Conservation (phyloP, 208 protist genomes). For the Leishmania martiniquensis region DNA sequence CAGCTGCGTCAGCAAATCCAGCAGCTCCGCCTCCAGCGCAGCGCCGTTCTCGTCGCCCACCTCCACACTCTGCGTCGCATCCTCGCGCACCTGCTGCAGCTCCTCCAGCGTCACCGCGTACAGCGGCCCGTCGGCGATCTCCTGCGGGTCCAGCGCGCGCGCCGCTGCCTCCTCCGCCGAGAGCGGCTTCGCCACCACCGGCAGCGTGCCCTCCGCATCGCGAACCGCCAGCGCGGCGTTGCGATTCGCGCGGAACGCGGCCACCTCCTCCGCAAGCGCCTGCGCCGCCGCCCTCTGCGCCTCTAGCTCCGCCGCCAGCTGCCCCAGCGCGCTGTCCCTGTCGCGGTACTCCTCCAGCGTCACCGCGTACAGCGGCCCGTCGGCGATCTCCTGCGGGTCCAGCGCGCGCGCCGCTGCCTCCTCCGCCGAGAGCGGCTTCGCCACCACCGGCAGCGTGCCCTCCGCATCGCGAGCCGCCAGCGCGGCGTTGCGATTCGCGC, state of each 20-base stretch:
- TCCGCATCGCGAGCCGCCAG: conserved; percentile 28
- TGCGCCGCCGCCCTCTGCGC: conserved; percentile 14
- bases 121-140: conserved; percentile 13
- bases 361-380: neutral
- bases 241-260: neutral
- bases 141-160: conserved; percentile 9
- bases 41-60: conserved; percentile 5
- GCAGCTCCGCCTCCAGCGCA: conserved; percentile 19
- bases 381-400: neutral
- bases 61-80: conserved; percentile 4
- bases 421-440: conserved; percentile 2
- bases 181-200: conserved; percentile 6
- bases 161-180: neutral
- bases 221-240: conserved; percentile 13
- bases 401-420: neutral
- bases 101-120: conserved; percentile 18
- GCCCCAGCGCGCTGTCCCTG: neutral
- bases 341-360: neutral
- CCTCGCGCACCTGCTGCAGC: conserved; percentile 7
- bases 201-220: conserved; percentile 34
- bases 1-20: conserved; percentile 31
- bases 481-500: too few species aligned
- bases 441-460: conserved; percentile 27
- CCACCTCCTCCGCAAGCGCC: neutral
- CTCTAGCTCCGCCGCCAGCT: conserved; percentile 19